Evolutionary conservation across 305 asterid genomes (phyloP), one percentile per base, ranked within the genome.

Genomic region (Fraxinus xanthoxyloides): DNA sequence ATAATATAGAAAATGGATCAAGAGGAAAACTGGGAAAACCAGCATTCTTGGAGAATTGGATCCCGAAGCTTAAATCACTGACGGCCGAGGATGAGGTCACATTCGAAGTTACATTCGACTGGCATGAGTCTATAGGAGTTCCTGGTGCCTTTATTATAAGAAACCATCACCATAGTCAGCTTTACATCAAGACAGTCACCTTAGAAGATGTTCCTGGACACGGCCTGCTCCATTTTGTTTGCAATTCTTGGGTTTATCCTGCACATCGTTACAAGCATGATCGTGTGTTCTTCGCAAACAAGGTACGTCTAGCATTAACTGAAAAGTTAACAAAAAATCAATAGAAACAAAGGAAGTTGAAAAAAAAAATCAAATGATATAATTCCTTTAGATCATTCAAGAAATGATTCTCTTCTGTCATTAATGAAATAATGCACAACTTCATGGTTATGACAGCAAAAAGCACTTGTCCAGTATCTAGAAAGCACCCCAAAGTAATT

Each of bases 201-300:
- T 84, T 96, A 63, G 87, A 89, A 12, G 87, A 88, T 65, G 94
- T 96, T 81, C 97, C 95, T 2, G 94, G 92, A 1, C 93, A 92
- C 0, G 97, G 93, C 23, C 83, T 36, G 4, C 79, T 94, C 83
- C 92, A 88, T 75, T 96, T 94, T 28, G 85, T 86, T 73, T 96
- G 99, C 87, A 90, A 94, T 80, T 96, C 98, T 2, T 96, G 98
- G 99, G 95, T 96, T 72, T 96, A 93, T 83, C 98, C 99, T 3
- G 81, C 84, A 0, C 88, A 83, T 23, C 91, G 90, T 2, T 94
- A 92, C 87, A 87, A 87, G 31, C 81, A 88, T 2, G 88, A 91
- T 38, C 98, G 99, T 6, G 82, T 96, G 10, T 94, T 91, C 91
- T 94, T 95, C 79, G 40, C 87, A 5, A 89, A 92, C 87, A 83